Evolutionary conservation across 2,329 filamentous ascomycete genomes (phyloP), one percentile per base, ranked within the genome.

Genomic region (Atkinsonella hypoxylon): DNA sequence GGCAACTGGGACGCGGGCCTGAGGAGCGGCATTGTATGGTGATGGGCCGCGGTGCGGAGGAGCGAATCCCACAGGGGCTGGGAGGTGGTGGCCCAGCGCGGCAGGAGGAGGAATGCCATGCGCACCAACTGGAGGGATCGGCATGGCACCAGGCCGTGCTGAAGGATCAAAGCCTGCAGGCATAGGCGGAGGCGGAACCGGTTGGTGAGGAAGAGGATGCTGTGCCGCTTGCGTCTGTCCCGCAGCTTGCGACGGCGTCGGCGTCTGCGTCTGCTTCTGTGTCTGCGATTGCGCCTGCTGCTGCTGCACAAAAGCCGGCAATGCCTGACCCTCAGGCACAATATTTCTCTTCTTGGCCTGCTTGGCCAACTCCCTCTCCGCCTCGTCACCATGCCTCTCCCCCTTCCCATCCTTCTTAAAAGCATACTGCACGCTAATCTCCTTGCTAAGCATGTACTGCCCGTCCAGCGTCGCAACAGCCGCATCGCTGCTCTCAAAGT

Each of bases 371-470:
- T 89, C 86, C 62, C 93, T 78, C 70, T 98, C 93, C 31, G 93
- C 93, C 59, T 89, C 80, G 65, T 98, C 93, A 60, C 93, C 93
- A 64, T 98, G 93, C 52, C 93, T 78, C 71, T 97, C 91, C 59
- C 91, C 91, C 71, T 95, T 95, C 58, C 93, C 93, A 62, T 98
- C 93, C 70, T 97, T 97, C 77, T 98, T 98, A 78, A 95, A 97
- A 39, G 93, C 93, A 67, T 97, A 98, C 69, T 97, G 91, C 43
- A 98, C 93, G 2, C 86, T 87, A 59, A 97, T 85, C 67, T 95
- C 87, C 72, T 95, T 95, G 75, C 93, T 95, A 76, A 95, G 90
- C 54, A 98, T 81, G 68, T 93, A 97, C 71, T 97, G 90, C 48
- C 89, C 89, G 65, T 95, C 87, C 85, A 98, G 90, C 65, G 91